Evolutionary conservation across 2,329 filamentous ascomycete species (phyloP).

Genomic region (Epichloe hybrida): DNA sequence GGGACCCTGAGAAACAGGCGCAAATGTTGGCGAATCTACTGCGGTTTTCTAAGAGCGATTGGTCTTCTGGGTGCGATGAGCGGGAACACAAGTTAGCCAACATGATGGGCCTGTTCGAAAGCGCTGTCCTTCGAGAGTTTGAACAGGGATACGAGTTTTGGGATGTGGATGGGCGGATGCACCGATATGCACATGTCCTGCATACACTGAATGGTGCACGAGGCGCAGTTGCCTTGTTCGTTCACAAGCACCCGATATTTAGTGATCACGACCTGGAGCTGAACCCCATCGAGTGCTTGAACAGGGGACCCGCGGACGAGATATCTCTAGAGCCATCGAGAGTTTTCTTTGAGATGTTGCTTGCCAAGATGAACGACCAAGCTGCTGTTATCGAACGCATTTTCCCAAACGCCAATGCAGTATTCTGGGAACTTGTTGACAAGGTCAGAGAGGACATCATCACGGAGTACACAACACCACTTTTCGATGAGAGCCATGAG

Average conservation of each 20-base stretch:
- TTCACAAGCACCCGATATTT: slow-evolving; percentile 79
- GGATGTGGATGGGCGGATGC: slow-evolving; percentile 83
- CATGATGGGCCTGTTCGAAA: slow-evolving; percentile 78
- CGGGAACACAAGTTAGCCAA: slow-evolving; percentile 58
- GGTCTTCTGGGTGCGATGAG: slow-evolving; percentile 56
- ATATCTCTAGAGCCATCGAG: slow-evolving; percentile 70
- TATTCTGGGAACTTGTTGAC: slow-evolving; percentile 68
- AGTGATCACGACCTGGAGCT: slow-evolving; percentile 51
- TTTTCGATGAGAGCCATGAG: slow-evolving; percentile 80
- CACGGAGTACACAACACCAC: slow-evolving; percentile 68
- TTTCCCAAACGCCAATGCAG: slow-evolving; percentile 57
- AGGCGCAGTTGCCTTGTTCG: slow-evolving; percentile 69
- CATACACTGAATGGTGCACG: slow-evolving; percentile 68
- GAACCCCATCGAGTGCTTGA: slow-evolving; percentile 70
- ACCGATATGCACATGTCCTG: slow-evolving; percentile 75
- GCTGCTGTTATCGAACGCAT: slow-evolving; percentile 65
- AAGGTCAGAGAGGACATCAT: slow-evolving; percentile 75
- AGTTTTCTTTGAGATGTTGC: slow-evolving; percentile 64
- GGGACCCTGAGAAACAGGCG: slow-evolving; percentile 81
- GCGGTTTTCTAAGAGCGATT: slow-evolving; percentile 69
- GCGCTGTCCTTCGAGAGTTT: slow-evolving; percentile 80
- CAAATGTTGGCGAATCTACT: slow-evolving; percentile 73
- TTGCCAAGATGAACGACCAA: slow-evolving; percentile 71
- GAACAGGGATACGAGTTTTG: slow-evolving; percentile 81
- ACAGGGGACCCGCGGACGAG: slow-evolving; percentile 48